A percentile compares a stretch with the other conserved stretches of the same genome.
phyloP scores from a whole-genome alignment of 495 filamentous ascomycete species.

The Cercophora samala region DNA sequence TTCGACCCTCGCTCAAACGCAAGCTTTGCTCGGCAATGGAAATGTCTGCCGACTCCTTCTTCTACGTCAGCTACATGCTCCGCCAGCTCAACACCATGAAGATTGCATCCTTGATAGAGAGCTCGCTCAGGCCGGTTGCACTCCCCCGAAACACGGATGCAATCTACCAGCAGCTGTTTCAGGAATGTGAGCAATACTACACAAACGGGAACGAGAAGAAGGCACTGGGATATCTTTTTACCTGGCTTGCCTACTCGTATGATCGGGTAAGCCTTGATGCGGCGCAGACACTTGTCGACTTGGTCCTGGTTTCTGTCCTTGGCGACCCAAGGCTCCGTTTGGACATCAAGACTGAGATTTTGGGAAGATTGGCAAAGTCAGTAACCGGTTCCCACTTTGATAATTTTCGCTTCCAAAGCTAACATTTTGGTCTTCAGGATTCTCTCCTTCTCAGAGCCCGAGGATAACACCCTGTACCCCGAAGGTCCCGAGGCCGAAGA shows the following conservation, averaged over 20 bases:
- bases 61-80: conserved; percentile 9
- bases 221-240: conserved; percentile 9
- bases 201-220: not conserved
- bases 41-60: conserved; percentile 6
- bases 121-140: not conserved
- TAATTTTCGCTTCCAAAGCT: not conserved
- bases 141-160: conserved; percentile 5
- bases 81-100: conserved; percentile 1
- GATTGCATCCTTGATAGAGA: conserved; percentile 6
- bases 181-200: conserved; percentile 11
- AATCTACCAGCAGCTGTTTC: conserved; percentile 6
- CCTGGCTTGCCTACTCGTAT: conserved; percentile 6
- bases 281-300: conserved; percentile 2
- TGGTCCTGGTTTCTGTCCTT: not conserved
- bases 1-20: not conserved
- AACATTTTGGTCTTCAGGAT: not conserved
- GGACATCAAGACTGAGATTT: conserved; percentile 2
- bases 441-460: not conserved
- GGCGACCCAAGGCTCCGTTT: not conserved
- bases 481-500: not conserved
- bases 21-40: not conserved
- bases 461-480: not conserved
- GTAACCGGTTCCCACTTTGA: not conserved
- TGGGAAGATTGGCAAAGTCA: conserved; percentile 1
- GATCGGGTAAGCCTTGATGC: not conserved